Evolutionary conservation across 1,284 basidiomycete species (phyloP), one percentile per base, ranked within the genome.

Genomic region (Puccinia triticina): DNA sequence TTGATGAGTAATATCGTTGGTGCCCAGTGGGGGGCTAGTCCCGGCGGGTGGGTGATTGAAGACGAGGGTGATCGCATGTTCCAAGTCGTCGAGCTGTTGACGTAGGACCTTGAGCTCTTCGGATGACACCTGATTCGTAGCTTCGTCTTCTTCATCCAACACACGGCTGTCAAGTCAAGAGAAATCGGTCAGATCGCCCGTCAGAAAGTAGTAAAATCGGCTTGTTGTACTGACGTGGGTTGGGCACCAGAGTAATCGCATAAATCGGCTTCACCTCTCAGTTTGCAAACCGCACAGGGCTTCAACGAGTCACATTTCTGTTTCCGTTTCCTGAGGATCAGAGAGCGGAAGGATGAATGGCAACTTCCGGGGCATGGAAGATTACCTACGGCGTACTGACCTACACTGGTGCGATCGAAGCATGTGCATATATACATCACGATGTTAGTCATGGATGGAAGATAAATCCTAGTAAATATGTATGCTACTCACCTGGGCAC

Each of bases 281-380:
- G 53, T 66, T 82, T 82, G 37, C 81, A 82, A 64, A 82, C 73
- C 32, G 73, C 74, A 61, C 81, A 82, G 2, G 81, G 81, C 37
- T 82, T 82, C 43, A 82, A 73, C 21, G 81, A 82, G 57, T 82
- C 81, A 21, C 74, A 82, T 43, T 82, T 82, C 69, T 82, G 81
- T 71, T 82, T 82, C 18, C 66, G 81, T 37, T 77, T 82, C 46
- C 81, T 82, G 26, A 46, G 26, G 18, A 40, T 67, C 11, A 26
- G 57, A 48, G 46, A 55, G 18, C 43, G 32, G 43, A 14, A n/a
- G 21, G 12, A 14, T 59, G 14, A 23, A 11, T 34, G 5, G 7
- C 12, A 7, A 34, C 40, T 14, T 34, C 34, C 43, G 14, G 32
- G n/a, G n/a, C n/a, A n/a, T n/a, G n/a, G n/a, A n/a, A 74, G 2